phyloP scores from a whole-genome alignment of 805 yeast genomes.

The Ogataea paradorogensis region DNA sequence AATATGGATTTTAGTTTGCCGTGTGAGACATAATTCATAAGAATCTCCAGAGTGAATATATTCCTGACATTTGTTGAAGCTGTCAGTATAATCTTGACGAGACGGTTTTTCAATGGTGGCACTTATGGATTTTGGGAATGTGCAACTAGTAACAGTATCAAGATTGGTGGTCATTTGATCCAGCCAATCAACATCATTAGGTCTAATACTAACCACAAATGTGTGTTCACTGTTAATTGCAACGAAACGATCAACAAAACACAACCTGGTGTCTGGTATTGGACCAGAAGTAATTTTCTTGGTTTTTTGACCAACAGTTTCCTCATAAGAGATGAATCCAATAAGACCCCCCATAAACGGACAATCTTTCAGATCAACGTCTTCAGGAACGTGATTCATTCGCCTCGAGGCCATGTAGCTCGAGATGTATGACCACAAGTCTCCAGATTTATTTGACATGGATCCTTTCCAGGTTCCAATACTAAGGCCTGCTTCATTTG shows the following conservation, averaged over 20 bases:
- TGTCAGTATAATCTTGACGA: slow-evolving; percentile 47
- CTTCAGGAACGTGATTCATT: slow-evolving; percentile 27
- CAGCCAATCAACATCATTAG: slow-evolving; percentile 41
- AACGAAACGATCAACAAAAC: slow-evolving; percentile 64
- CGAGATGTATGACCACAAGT: slow-evolving; percentile 56
- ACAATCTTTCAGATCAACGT: slow-evolving; percentile 36
- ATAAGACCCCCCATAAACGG: slow-evolving; percentile 92
- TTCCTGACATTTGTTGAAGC: slow-evolving; percentile 63
- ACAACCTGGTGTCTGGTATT: slow-evolving; percentile 73
- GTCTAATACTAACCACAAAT: slow-evolving; percentile 51
- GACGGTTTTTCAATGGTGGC: slow-evolving; percentile 47
- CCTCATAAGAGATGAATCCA: slow-evolving; percentile 87
- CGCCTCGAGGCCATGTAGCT: slow-evolving; percentile 41
- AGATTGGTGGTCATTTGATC: slow-evolving; percentile 8
- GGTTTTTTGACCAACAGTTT: slow-evolving; percentile 49
- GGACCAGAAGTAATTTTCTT: slow-evolving; percentile 37
- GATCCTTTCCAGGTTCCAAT: slow-evolving; percentile 25
- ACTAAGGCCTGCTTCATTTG: slow-evolving; percentile 40
- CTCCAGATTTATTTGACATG: slow-evolving; percentile 12
- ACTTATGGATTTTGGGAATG: slow-evolving; percentile 4
- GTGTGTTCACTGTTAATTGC: slow-evolving; percentile 50
- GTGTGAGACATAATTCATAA: slow-evolving; percentile 88
- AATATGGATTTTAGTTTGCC: slow-evolving; percentile 59
- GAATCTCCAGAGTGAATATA: slow-evolving; percentile 79
- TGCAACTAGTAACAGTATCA: not conserved